These are phyloP conservation scores for Sporodiniella umbellata DNA, from an alignment of 371 early-diverging fungal genomes.

Conservation along the genomic window DNA sequence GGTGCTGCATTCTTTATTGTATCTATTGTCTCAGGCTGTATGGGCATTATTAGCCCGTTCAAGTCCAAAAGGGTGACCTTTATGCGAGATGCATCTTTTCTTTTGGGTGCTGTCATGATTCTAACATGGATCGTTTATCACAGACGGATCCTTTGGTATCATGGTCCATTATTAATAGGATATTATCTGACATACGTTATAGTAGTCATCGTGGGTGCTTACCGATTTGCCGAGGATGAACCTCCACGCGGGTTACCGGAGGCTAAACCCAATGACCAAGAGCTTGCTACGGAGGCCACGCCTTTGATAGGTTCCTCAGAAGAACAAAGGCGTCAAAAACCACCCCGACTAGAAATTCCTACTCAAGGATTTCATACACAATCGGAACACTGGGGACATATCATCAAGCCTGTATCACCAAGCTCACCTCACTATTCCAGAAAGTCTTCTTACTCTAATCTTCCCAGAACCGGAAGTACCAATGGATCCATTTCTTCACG, in stretches of 20 bases:
- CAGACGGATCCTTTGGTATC: conserved; percentile 57
- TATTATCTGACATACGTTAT: conserved; percentile 58
- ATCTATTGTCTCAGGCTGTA: conserved; percentile 70
- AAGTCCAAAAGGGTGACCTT: conserved; percentile 61
- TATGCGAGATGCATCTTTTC: conserved; percentile 70
- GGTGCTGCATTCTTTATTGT: conserved; percentile 79
- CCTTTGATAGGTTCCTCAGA: too few relatives aligned
- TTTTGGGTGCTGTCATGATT: conserved; percentile 64
- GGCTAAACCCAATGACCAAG: too few relatives aligned
- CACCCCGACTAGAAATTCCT: conserved; percentile 28
- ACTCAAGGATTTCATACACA: too few relatives aligned
- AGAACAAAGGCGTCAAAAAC: conserved; percentile 7
- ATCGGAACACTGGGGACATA: conserved; percentile 39
- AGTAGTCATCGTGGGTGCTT: conserved; percentile 46
- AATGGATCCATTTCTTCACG: conserved; percentile 35
- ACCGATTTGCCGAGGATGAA: conserved; percentile 27
- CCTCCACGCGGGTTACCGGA: too few relatives aligned
- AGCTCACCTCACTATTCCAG: conserved; percentile 24
- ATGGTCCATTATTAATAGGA: conserved; percentile 49
- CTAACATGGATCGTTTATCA: conserved; percentile 60
- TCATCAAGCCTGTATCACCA: conserved; percentile 43
- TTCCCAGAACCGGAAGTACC: conserved; percentile 26
- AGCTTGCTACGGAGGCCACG: too few relatives aligned
- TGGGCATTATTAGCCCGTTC: conserved; percentile 68
- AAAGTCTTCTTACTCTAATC: too few relatives aligned